Base-by-base conservation (phyloP, 805 yeast genomes). In the Saccharomycopsis olivae region DNA sequence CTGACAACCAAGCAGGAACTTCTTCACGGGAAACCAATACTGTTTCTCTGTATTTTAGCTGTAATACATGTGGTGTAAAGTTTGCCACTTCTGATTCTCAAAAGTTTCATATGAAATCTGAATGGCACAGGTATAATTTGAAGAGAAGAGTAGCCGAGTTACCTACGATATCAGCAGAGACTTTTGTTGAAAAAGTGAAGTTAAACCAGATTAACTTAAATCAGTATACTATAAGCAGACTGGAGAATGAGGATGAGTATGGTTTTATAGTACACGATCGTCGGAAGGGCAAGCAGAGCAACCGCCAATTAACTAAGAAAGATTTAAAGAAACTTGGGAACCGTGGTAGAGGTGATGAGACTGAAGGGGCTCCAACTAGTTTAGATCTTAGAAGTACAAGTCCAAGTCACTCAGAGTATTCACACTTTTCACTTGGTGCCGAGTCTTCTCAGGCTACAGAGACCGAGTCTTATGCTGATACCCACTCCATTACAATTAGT, bases 121-220 rank as follows among this genome's bases (percentile, higher is more conserved):
- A 92, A 41, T 92, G 98, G 98, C 98, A 92, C 56, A 71, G 98
- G 47, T 92, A 92, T 60, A 92, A 92, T 54, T 69, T 92, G 54
- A 92, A 92, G 56, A 75, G 98, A 62, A 73, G 95, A 52, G 95
- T 92, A 24, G 95, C 96, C 1, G 71, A 71, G 23, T 61, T 87
- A 43, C 79, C 88, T 5, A 79, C 94, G 1, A 73, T 87, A 23
- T 61, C 77, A 15, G 73, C 85, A 2, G 81, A 71, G 36, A 56
- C 65, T 3, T 73, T 73, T 57, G 78, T 78, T 1, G 78, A 73
- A 49, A 73, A 75, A 51, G 71, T 75, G 35, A 13, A 15, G 2
- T 23, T 23, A n/a, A 18, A 38, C 5, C 31, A 56, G 20, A 38
- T 33, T 28, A 31, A 35, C 14, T 11, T 35, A 11, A 35, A 35